These are phyloP conservation scores for Vigna radiata DNA, from an alignment of 306 rosid species.

Conservation along the genomic window DNA sequence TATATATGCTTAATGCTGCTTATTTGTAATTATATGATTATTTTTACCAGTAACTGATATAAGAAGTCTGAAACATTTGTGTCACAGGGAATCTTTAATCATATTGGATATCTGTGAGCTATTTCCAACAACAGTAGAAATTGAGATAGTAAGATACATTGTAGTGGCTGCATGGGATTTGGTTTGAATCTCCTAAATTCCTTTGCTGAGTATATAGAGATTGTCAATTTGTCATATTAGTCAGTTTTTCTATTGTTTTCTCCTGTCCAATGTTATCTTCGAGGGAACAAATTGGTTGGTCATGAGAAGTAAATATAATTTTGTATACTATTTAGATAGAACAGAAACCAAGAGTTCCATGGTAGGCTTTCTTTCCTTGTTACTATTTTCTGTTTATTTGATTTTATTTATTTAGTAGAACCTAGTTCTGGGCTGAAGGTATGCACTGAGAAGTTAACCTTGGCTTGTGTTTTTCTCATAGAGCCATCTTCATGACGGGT, in stretches of 20 bases:
- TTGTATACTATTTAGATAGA: conserved; percentile 41
- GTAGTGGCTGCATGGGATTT: conserved; percentile 36
- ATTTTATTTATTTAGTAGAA: conserved; percentile 47
- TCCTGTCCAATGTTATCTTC: conserved; percentile 32
- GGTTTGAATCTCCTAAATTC: conserved; percentile 39
- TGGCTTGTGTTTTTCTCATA: background rate
- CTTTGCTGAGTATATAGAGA: conserved; percentile 33
- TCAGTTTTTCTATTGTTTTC: background rate
- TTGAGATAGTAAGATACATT: conserved; percentile 27
- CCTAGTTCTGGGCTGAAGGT: conserved; percentile 7
- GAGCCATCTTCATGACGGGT: background rate
- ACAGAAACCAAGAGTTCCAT: conserved; percentile 35
- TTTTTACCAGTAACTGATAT: conserved; percentile 9
- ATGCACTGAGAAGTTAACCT: background rate
- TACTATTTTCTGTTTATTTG: conserved; percentile 3
- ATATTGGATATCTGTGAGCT: background rate
- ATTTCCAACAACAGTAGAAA: conserved; percentile 34
- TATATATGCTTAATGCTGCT: conserved; percentile 5
- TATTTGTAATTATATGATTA: conserved; percentile 22
- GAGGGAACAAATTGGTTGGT: conserved; percentile 40
- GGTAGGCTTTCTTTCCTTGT: conserved; percentile 27
- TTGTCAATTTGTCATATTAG: conserved; percentile 22
- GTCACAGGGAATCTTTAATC: conserved; percentile 48
- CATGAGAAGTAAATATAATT: background rate
- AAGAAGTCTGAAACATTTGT: conserved; percentile 31